Conservation (phyloP, 192 early-diverging fungal genomes). For the Powellomyces hirtus region DNA sequence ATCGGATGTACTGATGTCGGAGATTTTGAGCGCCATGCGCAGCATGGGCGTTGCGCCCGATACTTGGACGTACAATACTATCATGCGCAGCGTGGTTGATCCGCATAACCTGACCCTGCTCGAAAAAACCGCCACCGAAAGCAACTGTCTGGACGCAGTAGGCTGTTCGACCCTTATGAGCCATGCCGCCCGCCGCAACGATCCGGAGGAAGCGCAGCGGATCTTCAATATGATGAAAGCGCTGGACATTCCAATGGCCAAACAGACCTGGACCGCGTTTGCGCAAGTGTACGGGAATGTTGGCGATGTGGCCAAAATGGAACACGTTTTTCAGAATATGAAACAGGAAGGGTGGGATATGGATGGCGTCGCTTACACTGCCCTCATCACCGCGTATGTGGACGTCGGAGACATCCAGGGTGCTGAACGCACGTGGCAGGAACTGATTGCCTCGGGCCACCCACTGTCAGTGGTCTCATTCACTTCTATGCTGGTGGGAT, state of each 20-base stretch:
- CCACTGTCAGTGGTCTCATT: background rate
- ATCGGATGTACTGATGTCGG: background rate
- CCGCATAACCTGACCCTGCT: background rate
- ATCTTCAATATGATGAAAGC: background rate
- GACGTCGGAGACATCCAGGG: background rate
- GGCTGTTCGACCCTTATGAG: background rate
- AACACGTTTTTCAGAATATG: background rate
- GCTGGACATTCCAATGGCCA: background rate
- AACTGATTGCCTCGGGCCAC: background rate
- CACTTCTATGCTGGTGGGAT: background rate
- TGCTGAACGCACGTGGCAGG: background rate
- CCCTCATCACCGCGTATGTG: background rate
- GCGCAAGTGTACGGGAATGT: background rate
- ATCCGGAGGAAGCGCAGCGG: background rate
- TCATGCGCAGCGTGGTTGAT: background rate
- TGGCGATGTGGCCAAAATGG: background rate
- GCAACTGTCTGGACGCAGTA: background rate
- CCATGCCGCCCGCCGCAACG: background rate
- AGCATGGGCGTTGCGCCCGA: background rate
- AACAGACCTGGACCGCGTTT: background rate
- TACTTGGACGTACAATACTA: background rate
- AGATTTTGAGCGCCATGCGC: background rate
- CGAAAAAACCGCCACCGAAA: background rate
- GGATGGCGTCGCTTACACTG: slow-evolving; percentile 5
- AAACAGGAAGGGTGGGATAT: slow-evolving; percentile 3